Conservation (phyloP, 2,329 filamentous ascomycete genomes). For the Curvularia lunata region DNA sequence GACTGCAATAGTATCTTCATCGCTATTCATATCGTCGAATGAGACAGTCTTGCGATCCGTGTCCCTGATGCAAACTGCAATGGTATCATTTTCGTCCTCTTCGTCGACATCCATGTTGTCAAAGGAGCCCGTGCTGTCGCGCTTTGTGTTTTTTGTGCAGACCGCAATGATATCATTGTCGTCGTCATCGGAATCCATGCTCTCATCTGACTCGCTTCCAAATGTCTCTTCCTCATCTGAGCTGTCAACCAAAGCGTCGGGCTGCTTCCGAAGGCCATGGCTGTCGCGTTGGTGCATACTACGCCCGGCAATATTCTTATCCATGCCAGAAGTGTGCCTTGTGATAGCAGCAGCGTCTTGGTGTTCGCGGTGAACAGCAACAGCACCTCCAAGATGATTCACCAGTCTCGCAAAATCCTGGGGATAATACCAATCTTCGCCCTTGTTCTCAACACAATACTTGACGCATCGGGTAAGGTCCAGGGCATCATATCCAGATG, state of each 20-base stretch:
- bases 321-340: conserved; percentile 13
- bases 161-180: too few relatives aligned
- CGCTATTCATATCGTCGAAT: too few relatives aligned
- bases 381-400: conserved; percentile 18
- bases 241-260: not conserved
- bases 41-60: too few relatives aligned
- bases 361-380: conserved; percentile 10
- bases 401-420: conserved; percentile 23
- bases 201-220: not conserved
- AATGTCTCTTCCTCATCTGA: conserved; percentile 4
- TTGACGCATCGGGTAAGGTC: conserved; percentile 33
- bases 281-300: conserved; percentile 5
- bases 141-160: too few relatives aligned
- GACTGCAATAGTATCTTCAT: not conserved
- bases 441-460: conserved; percentile 21
- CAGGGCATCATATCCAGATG: conserved; percentile 24
- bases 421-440: conserved; percentile 30
- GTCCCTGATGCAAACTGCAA: too few relatives aligned
- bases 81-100: too few relatives aligned
- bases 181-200: too few relatives aligned
- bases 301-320: not conserved
- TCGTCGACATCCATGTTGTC: not conserved
- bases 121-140: too few relatives aligned
- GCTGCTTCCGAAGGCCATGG: conserved; percentile 4
- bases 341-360: conserved; percentile 17